Base-by-base conservation (phyloP, 2,329 filamentous ascomycete genomes). In the Cercospora brassicicola region DNA sequence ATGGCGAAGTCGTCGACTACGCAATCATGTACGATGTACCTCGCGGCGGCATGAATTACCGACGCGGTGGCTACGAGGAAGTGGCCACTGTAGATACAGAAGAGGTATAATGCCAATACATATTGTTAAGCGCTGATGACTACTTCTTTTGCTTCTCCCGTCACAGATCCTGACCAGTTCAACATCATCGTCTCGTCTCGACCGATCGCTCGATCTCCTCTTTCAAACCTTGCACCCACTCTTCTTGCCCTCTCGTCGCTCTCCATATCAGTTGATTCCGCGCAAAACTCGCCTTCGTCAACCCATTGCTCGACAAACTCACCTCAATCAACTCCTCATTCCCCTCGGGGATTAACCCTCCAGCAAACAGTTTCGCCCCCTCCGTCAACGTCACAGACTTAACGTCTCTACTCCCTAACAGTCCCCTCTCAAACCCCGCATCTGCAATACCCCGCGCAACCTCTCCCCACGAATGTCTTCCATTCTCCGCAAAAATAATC, bases 21-120 rank as follows among this genome's bases (percentile, higher is more conserved):
- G 91, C 91, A 20, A 87, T 87, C 66, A 88, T 98, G 85, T 99
- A 97, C 80, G 94, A 98, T 79, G 88, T 90, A 20, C 94, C 94
- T 5, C 81, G 85, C 7, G 84, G 89, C 4, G 84, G 89, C 70
- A 91, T 93, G 88, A 78, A 79, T 82, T 84, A 79, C 82, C 82
- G 76, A 80, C 82, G 80, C 66, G 83, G 80, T 67, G 68, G 73
- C 81, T 91, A 92, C 79, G 86, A 93, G 82, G 82, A 83, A 20
- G 88, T 91, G 20, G 65, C 73, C 30, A 83, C 82, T 13, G 84
- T 76, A 0, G 87, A 89, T 59, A 88, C 88, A 61, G 74, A 68
- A 48, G 69, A 70, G 48, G 73, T 72, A 57, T 75, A 71, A 42
- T 45, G 59, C 31, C 23, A 59, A 31, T 13, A 30, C 28, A 7